These are phyloP conservation scores for Meripilus lineatus DNA, from an alignment of 1,284 basidiomycete species.

Conservation along the genomic window DNA sequence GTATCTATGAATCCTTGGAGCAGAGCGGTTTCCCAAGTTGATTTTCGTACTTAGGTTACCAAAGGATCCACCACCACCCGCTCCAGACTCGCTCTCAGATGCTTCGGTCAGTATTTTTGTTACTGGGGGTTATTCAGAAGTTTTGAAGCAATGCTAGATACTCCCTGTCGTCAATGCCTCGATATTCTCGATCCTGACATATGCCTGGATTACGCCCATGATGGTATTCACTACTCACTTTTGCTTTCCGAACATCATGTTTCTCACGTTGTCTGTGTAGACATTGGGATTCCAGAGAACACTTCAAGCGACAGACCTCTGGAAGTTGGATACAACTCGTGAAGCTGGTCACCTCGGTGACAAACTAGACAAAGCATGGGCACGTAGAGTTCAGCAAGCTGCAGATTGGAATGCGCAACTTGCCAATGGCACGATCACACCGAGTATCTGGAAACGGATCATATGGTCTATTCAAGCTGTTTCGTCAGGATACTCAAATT, in stretches of 20 bases:
- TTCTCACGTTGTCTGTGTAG: slow-evolving; percentile 19
- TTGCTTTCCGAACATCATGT: too few species aligned
- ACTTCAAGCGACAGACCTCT: slow-evolving; percentile 70
- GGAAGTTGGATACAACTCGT: slow-evolving; percentile 57
- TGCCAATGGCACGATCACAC: slow-evolving; percentile 40
- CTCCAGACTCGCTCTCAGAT: slow-evolving; percentile 52
- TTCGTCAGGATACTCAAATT: slow-evolving; percentile 18
- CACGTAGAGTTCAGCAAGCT: slow-evolving; percentile 38
- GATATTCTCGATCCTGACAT: slow-evolving; percentile 55
- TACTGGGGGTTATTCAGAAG: not conserved
- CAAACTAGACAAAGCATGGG: slow-evolving; percentile 48
- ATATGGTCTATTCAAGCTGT: slow-evolving; percentile 43
- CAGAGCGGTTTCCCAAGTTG: not conserved
- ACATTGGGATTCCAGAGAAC: slow-evolving; percentile 64
- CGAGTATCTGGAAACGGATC: slow-evolving; percentile 31
- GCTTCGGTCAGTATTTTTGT: slow-evolving; percentile 36
- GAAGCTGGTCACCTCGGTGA: slow-evolving; percentile 46
- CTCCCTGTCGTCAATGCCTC: slow-evolving; percentile 58
- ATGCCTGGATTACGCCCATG: slow-evolving; percentile 63
- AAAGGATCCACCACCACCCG: slow-evolving; percentile 50
- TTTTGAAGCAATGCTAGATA: slow-evolving; percentile 26
- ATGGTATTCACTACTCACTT: too few species aligned
- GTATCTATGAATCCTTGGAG: slow-evolving; percentile 9
- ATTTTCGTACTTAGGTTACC: slow-evolving; percentile 51
- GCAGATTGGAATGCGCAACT: slow-evolving; percentile 52